Conservation (phyloP, 169 alveolate species). For the Eimeria necatrix region DNA sequence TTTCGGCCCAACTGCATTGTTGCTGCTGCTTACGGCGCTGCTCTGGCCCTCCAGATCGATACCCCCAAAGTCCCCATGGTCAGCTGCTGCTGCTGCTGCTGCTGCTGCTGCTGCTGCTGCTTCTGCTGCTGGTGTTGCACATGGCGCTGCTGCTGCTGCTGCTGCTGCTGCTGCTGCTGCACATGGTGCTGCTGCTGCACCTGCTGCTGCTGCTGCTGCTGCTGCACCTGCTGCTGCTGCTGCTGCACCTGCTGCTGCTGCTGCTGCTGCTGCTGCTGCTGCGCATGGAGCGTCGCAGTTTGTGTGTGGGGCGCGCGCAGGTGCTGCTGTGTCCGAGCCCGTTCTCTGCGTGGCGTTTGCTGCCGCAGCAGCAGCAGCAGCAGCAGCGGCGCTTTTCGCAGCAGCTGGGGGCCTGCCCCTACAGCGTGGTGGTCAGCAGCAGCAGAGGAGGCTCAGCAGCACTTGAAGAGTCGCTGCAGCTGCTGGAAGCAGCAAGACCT, state of each 20-base stretch:
- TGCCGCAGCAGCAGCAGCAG: not conserved
- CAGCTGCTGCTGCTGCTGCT: no score
- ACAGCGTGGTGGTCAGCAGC: not conserved
- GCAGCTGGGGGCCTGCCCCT: not conserved
- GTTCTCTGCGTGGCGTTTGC: not conserved
- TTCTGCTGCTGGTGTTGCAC: no score
- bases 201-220: no score
- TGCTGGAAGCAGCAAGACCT: not conserved
- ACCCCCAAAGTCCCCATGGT: slow-evolving; percentile 46
- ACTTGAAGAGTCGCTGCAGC: not conserved
- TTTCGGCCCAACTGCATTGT: slow-evolving; percentile 11
- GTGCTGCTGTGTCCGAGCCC: not conserved
- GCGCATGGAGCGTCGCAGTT: not conserved
- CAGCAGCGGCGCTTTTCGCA: not conserved
- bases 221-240: no score
- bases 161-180: no score
- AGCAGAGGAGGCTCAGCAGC: not conserved
- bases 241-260: no score
- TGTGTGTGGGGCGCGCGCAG: not conserved
- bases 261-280: no score
- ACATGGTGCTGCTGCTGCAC: no score
- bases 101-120: no score
- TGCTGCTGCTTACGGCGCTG: slow-evolving; percentile 45
- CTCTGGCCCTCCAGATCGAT: slow-evolving; percentile 51
- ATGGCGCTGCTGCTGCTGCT: no score